Conservation (phyloP, 768 basidiomycete species). For the Psilocybe cubensis region DNA sequence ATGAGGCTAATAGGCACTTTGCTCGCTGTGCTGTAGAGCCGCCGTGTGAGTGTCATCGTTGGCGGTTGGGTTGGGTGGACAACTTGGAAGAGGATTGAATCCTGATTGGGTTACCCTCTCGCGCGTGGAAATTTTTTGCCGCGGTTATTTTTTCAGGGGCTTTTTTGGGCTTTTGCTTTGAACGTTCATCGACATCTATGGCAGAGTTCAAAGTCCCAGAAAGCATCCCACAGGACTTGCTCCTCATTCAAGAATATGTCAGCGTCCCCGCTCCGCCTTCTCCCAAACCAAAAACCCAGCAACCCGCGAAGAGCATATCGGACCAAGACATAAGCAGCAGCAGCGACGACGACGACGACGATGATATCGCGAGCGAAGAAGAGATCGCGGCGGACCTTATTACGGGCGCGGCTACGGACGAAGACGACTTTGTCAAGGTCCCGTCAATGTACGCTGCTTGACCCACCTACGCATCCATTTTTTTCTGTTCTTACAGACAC, state of each 20-base stretch:
- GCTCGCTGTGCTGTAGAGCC: slow-evolving; percentile 53
- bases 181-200: slow-evolving; percentile 26
- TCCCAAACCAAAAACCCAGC: neutral
- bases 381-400: slow-evolving; percentile 73
- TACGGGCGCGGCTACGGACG: slow-evolving; percentile 30
- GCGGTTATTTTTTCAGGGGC: neutral
- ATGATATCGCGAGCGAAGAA: slow-evolving; percentile 70
- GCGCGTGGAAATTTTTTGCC: slow-evolving; percentile 21
- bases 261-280: slow-evolving; percentile 34
- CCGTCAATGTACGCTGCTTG: slow-evolving; percentile 19
- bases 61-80: neutral
- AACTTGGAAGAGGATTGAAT: slow-evolving; percentile 3
- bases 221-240: slow-evolving; percentile 71
- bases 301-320: slow-evolving; percentile 14
- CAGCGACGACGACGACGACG: slow-evolving; percentile 39
- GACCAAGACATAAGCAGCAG: slow-evolving; percentile 58
- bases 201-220: slow-evolving; percentile 62
- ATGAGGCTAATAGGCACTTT: slow-evolving; percentile 80
- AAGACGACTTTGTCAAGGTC: slow-evolving; percentile 37
- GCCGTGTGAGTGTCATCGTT: slow-evolving; percentile 6
- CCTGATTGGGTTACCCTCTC: slow-evolving; percentile 22
- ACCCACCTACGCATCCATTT: slow-evolving; percentile 5
- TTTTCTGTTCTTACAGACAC: slow-evolving; percentile 5
- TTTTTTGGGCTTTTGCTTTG: slow-evolving; percentile 10
- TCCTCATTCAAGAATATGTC: slow-evolving; percentile 72